phyloP scores from a whole-genome alignment of 1,284 basidiomycete species.

The Puccinia horiana region DNA sequence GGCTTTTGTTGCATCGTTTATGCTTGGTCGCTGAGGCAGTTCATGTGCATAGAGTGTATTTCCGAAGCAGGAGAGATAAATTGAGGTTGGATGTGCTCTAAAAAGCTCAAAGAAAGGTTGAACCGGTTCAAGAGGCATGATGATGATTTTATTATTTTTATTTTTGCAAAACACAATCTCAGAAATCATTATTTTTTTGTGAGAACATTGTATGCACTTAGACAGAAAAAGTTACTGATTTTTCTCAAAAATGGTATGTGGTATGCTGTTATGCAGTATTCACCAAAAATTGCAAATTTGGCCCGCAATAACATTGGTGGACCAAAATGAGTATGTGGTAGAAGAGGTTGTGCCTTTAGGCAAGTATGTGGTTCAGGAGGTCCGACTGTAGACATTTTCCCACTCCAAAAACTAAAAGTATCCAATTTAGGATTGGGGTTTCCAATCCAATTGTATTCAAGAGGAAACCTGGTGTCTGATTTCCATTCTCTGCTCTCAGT shows the following conservation, averaged over 20 bases:
- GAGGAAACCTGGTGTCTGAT: too few relatives aligned
- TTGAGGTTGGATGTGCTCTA: neutral
- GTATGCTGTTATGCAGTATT: neutral
- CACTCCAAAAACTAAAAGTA: too few relatives aligned
- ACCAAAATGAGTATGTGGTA: slow-evolving; percentile 1
- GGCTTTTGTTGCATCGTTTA: too few relatives aligned
- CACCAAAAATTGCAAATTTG: neutral
- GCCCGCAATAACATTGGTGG: neutral
- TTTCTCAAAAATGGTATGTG: neutral
- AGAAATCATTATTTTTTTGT: neutral
- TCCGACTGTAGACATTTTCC: slow-evolving; percentile 21
- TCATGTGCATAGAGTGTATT: slow-evolving; percentile 1
- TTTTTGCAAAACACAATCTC: neutral
- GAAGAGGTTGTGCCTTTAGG: slow-evolving; percentile 1
- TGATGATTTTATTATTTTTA: neutral
- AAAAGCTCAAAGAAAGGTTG: neutral
- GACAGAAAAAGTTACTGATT: neutral
- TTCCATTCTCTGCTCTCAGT: too few relatives aligned
- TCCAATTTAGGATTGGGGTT: too few relatives aligned
- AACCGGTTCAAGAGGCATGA: neutral
- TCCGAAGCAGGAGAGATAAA: neutral
- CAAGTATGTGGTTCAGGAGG: slow-evolving; percentile 5
- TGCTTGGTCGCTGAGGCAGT: neutral
- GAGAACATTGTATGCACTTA: slow-evolving; percentile 1
- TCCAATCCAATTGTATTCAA: too few relatives aligned